These are phyloP conservation scores for Aspergillus sp. DNA, from an alignment of 2,329 filamentous ascomycete species.

Conservation along the genomic window DNA sequence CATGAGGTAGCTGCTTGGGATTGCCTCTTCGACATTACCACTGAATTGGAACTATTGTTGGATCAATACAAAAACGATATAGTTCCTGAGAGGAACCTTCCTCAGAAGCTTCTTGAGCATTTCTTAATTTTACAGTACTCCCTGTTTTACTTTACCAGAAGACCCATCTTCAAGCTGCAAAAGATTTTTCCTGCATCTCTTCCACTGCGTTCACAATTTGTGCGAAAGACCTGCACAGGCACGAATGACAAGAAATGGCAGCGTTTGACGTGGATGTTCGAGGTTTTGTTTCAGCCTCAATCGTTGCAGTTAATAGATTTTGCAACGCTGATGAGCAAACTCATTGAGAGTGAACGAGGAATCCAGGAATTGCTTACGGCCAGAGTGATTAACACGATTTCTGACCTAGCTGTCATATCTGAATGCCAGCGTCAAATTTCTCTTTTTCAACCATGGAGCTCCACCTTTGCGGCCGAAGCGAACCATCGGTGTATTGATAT, in stretches of 20 bases:
- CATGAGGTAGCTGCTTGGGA: too few species aligned
- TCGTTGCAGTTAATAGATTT: too few species aligned
- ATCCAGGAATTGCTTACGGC: slow-evolving; percentile 36
- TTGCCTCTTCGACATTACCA: not conserved
- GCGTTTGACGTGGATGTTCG: too few species aligned
- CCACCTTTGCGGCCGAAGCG: slow-evolving; percentile 38
- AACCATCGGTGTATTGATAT: too few species aligned
- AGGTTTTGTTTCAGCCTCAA: too few species aligned
- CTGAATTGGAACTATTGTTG: not conserved
- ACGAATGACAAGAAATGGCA: too few species aligned
- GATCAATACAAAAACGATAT: too few species aligned
- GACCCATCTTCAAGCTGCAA: not conserved
- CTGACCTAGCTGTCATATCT: slow-evolving; percentile 44
- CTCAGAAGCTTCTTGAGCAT: too few species aligned
- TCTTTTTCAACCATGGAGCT: slow-evolving; percentile 47
- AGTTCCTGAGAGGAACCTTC: too few species aligned
- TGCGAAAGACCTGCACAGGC: not conserved
- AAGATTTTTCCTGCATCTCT: not conserved
- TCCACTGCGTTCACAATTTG: slow-evolving; percentile 3
- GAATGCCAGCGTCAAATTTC: slow-evolving; percentile 44
- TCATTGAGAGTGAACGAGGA: slow-evolving; percentile 34
- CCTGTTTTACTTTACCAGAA: not conserved
- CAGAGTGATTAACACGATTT: slow-evolving; percentile 32
- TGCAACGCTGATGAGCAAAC: slow-evolving; percentile 45
- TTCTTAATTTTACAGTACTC: too few species aligned